Base-by-base conservation (phyloP, 306 rosid species). In the Cucurbita argyrosperma region DNA sequence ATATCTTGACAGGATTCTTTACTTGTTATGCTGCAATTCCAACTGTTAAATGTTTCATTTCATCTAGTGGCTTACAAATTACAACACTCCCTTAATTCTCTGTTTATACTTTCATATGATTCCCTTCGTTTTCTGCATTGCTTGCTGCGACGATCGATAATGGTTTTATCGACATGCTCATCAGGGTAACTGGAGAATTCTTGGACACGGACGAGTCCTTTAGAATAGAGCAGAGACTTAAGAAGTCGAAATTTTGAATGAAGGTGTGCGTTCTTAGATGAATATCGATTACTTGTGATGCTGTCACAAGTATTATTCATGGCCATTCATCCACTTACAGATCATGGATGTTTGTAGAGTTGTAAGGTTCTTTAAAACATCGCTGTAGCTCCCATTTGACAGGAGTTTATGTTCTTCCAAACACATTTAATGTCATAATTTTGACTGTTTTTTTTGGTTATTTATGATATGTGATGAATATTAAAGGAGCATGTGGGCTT, bases 131-230 rank as follows among this genome's bases (percentile, higher is more conserved):
- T 4, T 66, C 10, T 21, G 18, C 2, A 66, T 39, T 23, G 43
- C 38, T 42, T 54, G 15, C 45, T 23, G 10, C 54, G 4, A 58
- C 4, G 6, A 5, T 42, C 19, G 45, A 76, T 15, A 13, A 6
- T 15, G 6, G 30, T 68, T 55, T 43, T 82, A 16, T 63, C 49
- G 43, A 63, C 43, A 74, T 76, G 40, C 61, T 78, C 78, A 55
- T 43, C 88, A 93, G 98, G 92, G 82, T 65, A 77, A 89, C 96
- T 4, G 98, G 98, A 74, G 94, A 87, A 77, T 93, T 77, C 76
- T 51, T 66, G 21, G 83, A 82, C 52, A 6, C 15, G 42, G 75
- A 73, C 4, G 57, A 18, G 35, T 18, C 51, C 16, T 7, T 74
- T 19, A 54, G 19, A 72, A 45, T 57, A 74, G 71, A 53, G 56